A percentile compares a stretch with the other conserved stretches of the same genome.
Conservation (phyloP, 768 basidiomycete species). For the Steccherinum ochraceum region DNA sequence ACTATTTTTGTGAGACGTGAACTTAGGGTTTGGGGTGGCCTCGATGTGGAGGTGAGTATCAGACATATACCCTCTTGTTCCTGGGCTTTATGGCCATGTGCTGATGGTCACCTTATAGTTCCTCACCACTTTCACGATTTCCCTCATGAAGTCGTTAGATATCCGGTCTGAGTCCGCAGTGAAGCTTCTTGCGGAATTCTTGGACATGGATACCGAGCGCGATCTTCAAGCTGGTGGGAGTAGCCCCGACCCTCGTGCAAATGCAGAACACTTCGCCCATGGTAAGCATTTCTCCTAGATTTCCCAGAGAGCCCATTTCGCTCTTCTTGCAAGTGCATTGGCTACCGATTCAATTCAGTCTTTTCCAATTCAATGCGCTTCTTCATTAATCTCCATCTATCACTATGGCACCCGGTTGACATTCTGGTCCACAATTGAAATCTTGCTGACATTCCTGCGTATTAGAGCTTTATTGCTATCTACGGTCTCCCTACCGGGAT, state of each 20-base stretch:
- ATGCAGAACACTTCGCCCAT: constrained; percentile 93
- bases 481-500: constrained; percentile 85
- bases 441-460: neutral
- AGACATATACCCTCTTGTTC: neutral
- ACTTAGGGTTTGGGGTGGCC: constrained; percentile 76
- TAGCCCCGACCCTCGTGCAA: constrained; percentile 47
- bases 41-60: constrained; percentile 78
- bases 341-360: neutral
- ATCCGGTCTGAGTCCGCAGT: constrained; percentile 87
- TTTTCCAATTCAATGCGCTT: constrained; percentile 1
- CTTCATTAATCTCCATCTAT: no score
- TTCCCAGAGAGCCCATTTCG: neutral
- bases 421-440: no score
- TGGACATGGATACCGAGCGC: constrained; percentile 56
- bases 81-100: constrained; percentile 11
- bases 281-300: constrained; percentile 41
- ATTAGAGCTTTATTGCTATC: constrained; percentile 81
- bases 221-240: constrained; percentile 30
- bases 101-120: constrained; percentile 44
- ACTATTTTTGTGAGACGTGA: constrained; percentile 81
- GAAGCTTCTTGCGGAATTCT: constrained; percentile 78
- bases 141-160: constrained; percentile 89
- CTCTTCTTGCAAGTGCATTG: neutral
- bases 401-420: no score
- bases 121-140: constrained; percentile 81